These are phyloP conservation scores for Talaromyces thailandensis DNA, from an alignment of 495 filamentous ascomycete genomes.

Conservation along the genomic window DNA sequence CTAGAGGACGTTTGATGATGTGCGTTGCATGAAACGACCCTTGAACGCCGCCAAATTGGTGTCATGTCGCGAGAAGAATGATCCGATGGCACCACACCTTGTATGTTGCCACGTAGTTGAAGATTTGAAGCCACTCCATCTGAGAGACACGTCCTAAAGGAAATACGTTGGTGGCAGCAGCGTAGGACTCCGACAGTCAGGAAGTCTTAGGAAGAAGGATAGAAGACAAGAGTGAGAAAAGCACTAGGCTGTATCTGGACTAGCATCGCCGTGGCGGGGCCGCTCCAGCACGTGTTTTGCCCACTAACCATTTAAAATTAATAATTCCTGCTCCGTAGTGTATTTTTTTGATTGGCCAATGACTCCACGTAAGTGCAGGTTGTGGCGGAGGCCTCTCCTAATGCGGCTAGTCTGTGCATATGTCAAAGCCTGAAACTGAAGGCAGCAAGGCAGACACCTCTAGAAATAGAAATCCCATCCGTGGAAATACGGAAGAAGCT, in stretches of 20 bases:
- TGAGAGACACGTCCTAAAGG: too few relatives aligned
- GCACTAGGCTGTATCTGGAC: not conserved
- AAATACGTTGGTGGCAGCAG: too few relatives aligned
- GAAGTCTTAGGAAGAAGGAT: not conserved
- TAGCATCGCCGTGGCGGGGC: not conserved
- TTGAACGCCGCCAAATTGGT: not conserved
- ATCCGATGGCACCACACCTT: not conserved
- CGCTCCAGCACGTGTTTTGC: not conserved
- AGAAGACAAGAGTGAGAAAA: not conserved
- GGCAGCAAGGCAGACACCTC: not conserved
- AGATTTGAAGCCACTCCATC: not conserved
- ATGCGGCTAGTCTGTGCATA: not conserved
- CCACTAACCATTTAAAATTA: too few relatives aligned
- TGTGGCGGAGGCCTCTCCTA: not conserved
- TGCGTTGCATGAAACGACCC: not conserved
- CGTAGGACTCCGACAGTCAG: not conserved
- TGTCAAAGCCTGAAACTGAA: not conserved
- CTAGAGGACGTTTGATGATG: not conserved
- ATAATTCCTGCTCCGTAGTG: too few relatives aligned
- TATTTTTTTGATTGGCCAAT: not conserved
- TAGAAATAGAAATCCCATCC: not conserved
- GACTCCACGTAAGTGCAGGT: not conserved
- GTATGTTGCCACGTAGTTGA: too few relatives aligned
- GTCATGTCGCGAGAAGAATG: not conserved
- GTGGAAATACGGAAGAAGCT: not conserved